These are phyloP conservation scores for Leccinum boreale DNA, from an alignment of 768 basidiomycete species.

Conservation along the genomic window DNA sequence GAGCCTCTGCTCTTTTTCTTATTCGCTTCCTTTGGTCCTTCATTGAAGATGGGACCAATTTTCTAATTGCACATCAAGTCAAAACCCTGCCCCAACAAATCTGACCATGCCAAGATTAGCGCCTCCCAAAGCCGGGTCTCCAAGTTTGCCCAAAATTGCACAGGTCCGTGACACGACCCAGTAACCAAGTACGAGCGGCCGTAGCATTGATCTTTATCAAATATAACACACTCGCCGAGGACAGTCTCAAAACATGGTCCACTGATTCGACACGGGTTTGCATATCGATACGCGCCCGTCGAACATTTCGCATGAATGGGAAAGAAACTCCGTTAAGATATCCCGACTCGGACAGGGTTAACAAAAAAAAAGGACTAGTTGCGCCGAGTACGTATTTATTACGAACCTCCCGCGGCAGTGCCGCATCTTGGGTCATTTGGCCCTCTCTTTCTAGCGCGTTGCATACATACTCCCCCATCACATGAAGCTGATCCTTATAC, in stretches of 20 bases:
- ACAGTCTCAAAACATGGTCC: background rate
- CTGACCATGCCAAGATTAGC: background rate
- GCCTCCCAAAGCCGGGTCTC: background rate
- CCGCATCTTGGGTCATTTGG: background rate
- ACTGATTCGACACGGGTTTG: background rate
- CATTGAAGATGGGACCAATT: background rate
- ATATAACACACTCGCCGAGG: background rate
- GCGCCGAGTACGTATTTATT: background rate
- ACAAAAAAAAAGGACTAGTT: background rate
- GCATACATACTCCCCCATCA: background rate
- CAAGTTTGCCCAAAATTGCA: background rate
- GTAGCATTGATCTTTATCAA: background rate
- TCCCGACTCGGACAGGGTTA: background rate
- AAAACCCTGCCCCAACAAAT: background rate
- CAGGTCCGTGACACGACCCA: background rate
- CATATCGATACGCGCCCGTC: background rate
- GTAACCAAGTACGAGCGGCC: background rate
- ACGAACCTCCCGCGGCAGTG: background rate
- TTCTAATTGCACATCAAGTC: background rate
- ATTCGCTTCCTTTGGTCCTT: background rate
- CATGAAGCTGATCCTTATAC: background rate
- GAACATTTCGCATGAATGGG: background rate
- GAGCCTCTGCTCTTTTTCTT: background rate
- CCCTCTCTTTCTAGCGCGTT: background rate
- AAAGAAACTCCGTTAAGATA: background rate